Conservation (phyloP, 73 alveolate genomes). For the Effrenium voratum region DNA sequence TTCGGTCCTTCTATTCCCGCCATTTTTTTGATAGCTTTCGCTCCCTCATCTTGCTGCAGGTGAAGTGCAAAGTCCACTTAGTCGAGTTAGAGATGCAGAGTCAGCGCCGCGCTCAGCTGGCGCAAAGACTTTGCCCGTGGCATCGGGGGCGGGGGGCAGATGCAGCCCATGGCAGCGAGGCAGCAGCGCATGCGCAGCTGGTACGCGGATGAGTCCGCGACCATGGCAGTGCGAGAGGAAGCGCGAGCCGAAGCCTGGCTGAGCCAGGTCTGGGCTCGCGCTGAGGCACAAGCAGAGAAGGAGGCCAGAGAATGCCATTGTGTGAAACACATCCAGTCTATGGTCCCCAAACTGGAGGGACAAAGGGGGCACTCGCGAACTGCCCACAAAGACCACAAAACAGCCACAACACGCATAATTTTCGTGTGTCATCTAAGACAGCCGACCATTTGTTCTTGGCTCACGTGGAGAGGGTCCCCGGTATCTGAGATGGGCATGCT, state of each 20-base stretch:
- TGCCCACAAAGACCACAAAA: too few species aligned
- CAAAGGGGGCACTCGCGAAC: too few species aligned
- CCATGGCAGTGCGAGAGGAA: conserved; percentile 37
- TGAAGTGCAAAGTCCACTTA: conserved; percentile 43
- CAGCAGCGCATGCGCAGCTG: conserved; percentile 56
- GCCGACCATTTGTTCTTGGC: too few species aligned
- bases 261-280: conserved; percentile 57
- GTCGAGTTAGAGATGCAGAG: conserved; percentile 30
- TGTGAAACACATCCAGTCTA: too few species aligned
- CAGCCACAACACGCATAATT: too few species aligned
- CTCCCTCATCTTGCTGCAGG: too few species aligned
- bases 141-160: background rate
- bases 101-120: conserved; percentile 6
- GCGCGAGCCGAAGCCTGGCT: conserved; percentile 40
- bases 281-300: conserved; percentile 34
- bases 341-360: too few species aligned
- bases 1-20: too few species aligned
- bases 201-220: conserved; percentile 28
- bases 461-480: too few species aligned
- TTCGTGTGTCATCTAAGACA: too few species aligned
- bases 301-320: background rate
- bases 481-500: too few species aligned
- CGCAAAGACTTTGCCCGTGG: background rate
- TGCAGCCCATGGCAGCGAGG: background rate
- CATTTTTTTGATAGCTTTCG: too few species aligned